Base-by-base conservation (phyloP, 106 monocot species). In the Platanthera zijinensis region DNA sequence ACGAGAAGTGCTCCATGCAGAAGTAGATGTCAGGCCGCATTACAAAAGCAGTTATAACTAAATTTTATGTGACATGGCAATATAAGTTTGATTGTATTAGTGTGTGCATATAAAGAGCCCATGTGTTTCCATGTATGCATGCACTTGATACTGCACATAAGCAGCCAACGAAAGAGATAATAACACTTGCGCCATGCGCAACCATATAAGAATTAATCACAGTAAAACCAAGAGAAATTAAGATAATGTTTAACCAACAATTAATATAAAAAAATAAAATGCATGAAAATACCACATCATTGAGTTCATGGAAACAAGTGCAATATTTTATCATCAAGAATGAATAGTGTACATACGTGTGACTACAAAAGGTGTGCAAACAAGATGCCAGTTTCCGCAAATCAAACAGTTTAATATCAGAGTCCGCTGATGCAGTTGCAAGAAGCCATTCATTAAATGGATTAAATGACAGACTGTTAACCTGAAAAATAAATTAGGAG, bases 381-480 rank as follows among this genome's bases (percentile, higher is more conserved):
- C 87, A 81, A 73, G 79, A 79, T 51, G 78, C 74, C 63, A 93
- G 78, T 80, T 87, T 96, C 77, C 96, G 80, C 67, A 93, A 76
- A 81, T 96, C 96, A 80, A 96, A 96, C 19, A 96, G 81, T 51
- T 96, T 93, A 56, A 93, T 63, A 19, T 84, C 87, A 74, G 90
- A 79, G 73, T 96, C 96, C 75, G 84, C 90, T 52, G 96, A 96
- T 83, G 89, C 90, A 18, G 96, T 93, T 46, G 93, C 90, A 77
- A 96, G 76, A 77, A 96, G 89, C 90, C 93, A 96, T 71, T 96
- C 93, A 74, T 89, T 93, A 75, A 90, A 96, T 74, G 93, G 96
- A 82, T 80, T 96, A 70, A 96, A 96, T 5, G 89, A 89, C 51
- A 96, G 63, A 77, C 84, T 89, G 69, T 96, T 91, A 56, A 96